phyloP scores from a whole-genome alignment of 371 early-diverging fungal genomes.

The Mortierella sp. region DNA sequence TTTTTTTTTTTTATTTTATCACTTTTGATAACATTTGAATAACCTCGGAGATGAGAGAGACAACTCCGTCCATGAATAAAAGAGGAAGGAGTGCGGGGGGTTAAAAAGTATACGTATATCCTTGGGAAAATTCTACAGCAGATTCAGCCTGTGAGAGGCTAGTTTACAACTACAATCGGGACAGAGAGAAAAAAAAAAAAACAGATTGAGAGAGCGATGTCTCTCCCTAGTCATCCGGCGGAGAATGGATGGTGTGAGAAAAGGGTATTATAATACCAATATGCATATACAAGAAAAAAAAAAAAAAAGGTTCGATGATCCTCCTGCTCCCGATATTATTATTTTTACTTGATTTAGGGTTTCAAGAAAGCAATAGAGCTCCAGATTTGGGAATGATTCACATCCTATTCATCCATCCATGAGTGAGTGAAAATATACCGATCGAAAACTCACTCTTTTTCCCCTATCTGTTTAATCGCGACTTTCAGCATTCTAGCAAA shows the following conservation, averaged over 20 bases:
- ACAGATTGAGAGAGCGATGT: not conserved
- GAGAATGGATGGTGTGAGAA: not conserved
- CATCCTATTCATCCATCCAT: not conserved
- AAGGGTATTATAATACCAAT: not conserved
- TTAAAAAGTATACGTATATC: not conserved
- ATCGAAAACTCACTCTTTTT: not conserved
- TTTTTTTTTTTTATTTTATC: no score
- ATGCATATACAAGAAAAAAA: not conserved
- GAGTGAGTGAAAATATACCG: no score
- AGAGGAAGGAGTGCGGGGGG: slow-evolving; percentile 4
- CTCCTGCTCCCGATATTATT: no score
- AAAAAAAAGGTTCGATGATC: slow-evolving; percentile 1
- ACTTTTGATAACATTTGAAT: not conserved
- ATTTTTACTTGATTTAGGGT: not conserved
- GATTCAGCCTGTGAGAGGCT: slow-evolving; percentile 9
- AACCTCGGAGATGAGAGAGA: not conserved
- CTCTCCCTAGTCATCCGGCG: no score
- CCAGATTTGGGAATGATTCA: slow-evolving; percentile 22
- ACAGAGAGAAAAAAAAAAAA: not conserved
- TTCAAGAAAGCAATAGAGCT: not conserved
- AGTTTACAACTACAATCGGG: not conserved
- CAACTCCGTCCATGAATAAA: not conserved
- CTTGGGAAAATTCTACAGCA: slow-evolving; percentile 6
- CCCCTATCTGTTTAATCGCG: not conserved
- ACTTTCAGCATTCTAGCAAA: no score